Evolutionary conservation across 768 basidiomycete species (phyloP), one percentile per base, ranked within the genome.

Genomic region (Xerocomellus intermedius): DNA sequence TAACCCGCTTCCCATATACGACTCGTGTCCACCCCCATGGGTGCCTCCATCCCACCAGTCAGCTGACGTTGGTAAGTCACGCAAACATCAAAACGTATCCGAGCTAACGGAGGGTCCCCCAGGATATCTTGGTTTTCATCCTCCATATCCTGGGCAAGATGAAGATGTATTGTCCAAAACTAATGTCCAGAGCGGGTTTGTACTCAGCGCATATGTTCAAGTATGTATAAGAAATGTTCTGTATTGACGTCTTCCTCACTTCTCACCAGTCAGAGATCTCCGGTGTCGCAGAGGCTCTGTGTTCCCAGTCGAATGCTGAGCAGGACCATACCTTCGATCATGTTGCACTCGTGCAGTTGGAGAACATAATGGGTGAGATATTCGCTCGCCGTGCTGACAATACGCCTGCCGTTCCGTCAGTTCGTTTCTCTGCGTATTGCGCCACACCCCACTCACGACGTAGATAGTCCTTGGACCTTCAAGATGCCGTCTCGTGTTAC

Each of bases 401-500:
- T 50, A 68, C 80, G 12, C 78, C 86, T 19, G 52, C 76, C 5
- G 74, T 93, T 42, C 85, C 87, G 91, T 91, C 67, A 61, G 88
- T 74, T 52, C 5, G 2, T 32, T 24, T 42, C 16, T 24, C 8
- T 30, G 4, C 7, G 16, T 44, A 10, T 8, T 21, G 6, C 10
- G 16, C 21, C 7, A 7, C 26, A 22, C 35, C 28, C 46, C 46
- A 21, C 35, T 61, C 35, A 55, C 8, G 28, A 30, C 14, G 19
- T 17, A 52, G 26, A 8, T 48, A 61, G 90, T 14, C 56, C 80
- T 6, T 84, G 84, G 22, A 79, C 85, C 1, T 94, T 91, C 70
- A 87, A 86, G 48, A 82, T 93, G 61, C 91, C 91, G 0, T 82
- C 86, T n/a, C 75, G 91, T 61, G 89, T 91, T 6, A 93, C 91